These are phyloP conservation scores for Exserohilum turcica DNA, from an alignment of 2,329 filamentous ascomycete genomes.

Conservation along the genomic window DNA sequence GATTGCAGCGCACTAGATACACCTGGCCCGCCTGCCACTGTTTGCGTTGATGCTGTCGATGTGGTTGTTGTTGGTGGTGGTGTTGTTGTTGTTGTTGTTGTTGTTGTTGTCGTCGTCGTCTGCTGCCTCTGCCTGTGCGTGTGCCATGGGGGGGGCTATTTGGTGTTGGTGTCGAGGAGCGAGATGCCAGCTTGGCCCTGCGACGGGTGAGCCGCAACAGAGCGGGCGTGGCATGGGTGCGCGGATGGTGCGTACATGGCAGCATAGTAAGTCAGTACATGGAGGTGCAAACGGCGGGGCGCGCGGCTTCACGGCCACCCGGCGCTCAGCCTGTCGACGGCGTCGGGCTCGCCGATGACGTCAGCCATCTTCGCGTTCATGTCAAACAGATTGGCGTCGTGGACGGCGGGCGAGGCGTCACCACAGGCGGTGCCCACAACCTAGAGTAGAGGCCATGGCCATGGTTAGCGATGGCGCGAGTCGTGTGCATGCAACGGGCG, in stretches of 20 bases:
- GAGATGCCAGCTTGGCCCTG: neutral
- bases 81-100: no score
- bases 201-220: neutral
- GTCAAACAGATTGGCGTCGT: slow-evolving; percentile 54
- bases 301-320: slow-evolving; percentile 47
- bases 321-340: slow-evolving; percentile 45
- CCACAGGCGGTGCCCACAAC: slow-evolving; percentile 55
- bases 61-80: no score
- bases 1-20: neutral
- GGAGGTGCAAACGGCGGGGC: neutral
- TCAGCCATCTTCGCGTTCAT: slow-evolving; percentile 56
- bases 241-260: neutral
- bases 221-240: neutral
- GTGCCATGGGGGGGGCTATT: no score
- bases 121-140: neutral
- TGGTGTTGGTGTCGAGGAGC: neutral
- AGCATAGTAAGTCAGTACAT: no score
- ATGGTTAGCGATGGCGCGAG: slow-evolving; percentile 19
- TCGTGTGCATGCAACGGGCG: no score
- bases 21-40: neutral
- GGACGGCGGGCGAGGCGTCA: slow-evolving; percentile 53
- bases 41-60: no score
- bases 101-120: no score
- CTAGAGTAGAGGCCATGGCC: no score
- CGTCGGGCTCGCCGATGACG: slow-evolving; percentile 52